Conservation (phyloP, 2,329 filamentous ascomycete species). For the Xylariaceae sp. region DNA sequence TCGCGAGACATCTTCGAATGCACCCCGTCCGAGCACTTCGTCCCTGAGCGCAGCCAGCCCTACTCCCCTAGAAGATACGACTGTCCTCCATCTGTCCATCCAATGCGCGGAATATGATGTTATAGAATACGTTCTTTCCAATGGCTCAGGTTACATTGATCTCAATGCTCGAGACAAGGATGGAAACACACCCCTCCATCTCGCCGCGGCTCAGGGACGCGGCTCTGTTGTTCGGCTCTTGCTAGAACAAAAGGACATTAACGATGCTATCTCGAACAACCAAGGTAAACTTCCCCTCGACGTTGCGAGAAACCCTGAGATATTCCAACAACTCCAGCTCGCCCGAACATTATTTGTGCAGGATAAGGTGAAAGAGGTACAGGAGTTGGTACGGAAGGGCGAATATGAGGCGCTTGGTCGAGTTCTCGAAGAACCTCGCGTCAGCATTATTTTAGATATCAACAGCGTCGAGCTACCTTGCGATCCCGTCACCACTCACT, state of each 20-base stretch:
- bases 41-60: slow-evolving; percentile 42
- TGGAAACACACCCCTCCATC: slow-evolving; percentile 87
- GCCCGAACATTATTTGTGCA: slow-evolving; percentile 87
- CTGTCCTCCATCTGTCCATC: slow-evolving; percentile 85
- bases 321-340: slow-evolving; percentile 91
- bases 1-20: slow-evolving; percentile 55
- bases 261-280: slow-evolving; percentile 81
- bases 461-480: slow-evolving; percentile 86
- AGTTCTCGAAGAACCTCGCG: slow-evolving; percentile 75
- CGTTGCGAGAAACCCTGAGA: slow-evolving; percentile 83
- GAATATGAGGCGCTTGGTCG: slow-evolving; percentile 76
- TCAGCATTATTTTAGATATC: slow-evolving; percentile 84
- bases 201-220: slow-evolving; percentile 79
- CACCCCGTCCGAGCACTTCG: slow-evolving; percentile 52
- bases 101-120: slow-evolving; percentile 92
- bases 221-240: slow-evolving; percentile 75
- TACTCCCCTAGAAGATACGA: slow-evolving; percentile 68
- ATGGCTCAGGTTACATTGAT: slow-evolving; percentile 63
- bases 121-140: slow-evolving; percentile 88
- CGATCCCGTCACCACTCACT: slow-evolving; percentile 68
- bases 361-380: slow-evolving; percentile 75
- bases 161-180: slow-evolving; percentile 88
- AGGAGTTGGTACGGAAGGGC: slow-evolving; percentile 64
- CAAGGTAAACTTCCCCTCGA: slow-evolving; percentile 83
- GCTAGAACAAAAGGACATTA: slow-evolving; percentile 75